A percentile compares a stretch with the other conserved stretches of the same genome.
phyloP scores from a whole-genome alignment of 305 asterid genomes.

The Solanum chacoense region DNA sequence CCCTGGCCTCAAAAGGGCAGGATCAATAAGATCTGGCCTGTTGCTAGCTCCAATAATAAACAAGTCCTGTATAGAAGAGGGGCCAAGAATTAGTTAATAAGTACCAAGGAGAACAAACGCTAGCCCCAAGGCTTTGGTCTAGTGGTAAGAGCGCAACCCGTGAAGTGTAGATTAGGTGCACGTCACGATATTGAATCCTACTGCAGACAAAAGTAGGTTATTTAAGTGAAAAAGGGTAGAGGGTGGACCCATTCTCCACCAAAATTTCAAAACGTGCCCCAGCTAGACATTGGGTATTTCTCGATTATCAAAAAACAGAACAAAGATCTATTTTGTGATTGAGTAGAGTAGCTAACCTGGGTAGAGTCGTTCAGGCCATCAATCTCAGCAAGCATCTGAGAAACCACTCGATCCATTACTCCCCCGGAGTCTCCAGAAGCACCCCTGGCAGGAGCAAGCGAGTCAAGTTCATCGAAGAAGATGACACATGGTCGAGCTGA shows the following conservation, averaged over 20 bases:
- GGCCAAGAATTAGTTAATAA: not conserved
- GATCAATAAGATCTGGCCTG: constrained; percentile 94
- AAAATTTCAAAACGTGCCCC: not conserved
- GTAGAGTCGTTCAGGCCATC: constrained; percentile 87
- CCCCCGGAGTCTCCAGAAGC: constrained; percentile 99
- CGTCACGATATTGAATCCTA: not conserved
- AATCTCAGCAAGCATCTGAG: constrained; percentile 99
- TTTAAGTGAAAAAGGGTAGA: not conserved
- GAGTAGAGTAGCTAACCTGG: constrained; percentile 40
- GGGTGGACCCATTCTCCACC: not conserved
- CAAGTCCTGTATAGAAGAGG: constrained; percentile 47
- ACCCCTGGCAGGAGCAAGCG: constrained; percentile 98
- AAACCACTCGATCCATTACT: constrained; percentile 95
- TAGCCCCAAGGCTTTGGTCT: not conserved
- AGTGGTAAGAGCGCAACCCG: not conserved
- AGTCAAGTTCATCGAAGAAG: constrained; percentile 95
- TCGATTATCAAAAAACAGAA: not conserved
- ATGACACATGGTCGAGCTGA: constrained; percentile 99
- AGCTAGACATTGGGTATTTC: not conserved
- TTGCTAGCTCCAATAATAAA: constrained; percentile 97
- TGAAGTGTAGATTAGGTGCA: not conserved
- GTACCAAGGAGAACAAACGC: not conserved
- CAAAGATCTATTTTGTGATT: not conserved
- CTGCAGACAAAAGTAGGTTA: not conserved
- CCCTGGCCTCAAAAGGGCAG: constrained; percentile 95